Base-by-base conservation (phyloP, 2,329 filamentous ascomycete genomes). In the Lithohypha guttulata region DNA sequence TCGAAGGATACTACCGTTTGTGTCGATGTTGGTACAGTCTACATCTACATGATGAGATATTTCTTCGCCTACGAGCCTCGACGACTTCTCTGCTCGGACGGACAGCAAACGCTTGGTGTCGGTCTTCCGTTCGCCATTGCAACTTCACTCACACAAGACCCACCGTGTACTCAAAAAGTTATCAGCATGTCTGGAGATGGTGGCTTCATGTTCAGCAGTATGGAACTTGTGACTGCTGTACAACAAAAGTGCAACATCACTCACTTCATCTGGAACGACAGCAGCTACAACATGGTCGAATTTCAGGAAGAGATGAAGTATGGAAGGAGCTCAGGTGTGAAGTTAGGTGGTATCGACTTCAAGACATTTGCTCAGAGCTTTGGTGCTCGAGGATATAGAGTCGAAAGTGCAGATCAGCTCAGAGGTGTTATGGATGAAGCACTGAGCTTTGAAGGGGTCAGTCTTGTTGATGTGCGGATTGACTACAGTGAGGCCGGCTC, bases 281-380 rank as follows among this genome's bases (percentile, higher is more conserved):
- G 61, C 30, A 59, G 59, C 20, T 69, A 64, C 52, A 69, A 69
- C 49, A 69, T 69, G 66, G 64, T 69, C 3, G 61, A 68, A 53
- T 69, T 69, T 49, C 66, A 69, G 46, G 66, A 69, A 52, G 63
- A 65, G 41, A 59, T 64, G 52, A 69, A 69, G 52, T 69, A 69
- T 48, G 65, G 65, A 2, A 56, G 66, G 18, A 60, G 55, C 19
- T 55, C 55, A 6, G 66, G 66, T 11, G 61, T 69, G 39, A 58
- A 60, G 25, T 53, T 69, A 2, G 57, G 66, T 1, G 66, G 66
- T 1, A 61, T 69, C 2, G 65, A 69, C 39, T 69, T 69, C 46
- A 65, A 63, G 40, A 62, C 60, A 45, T 64, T 63, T 38, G 66
- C 65, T 1, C 64, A 68, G 48, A 59, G 59, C 3, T 69, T 68